Evolutionary conservation across 495 filamentous ascomycete genomes (phyloP).

Genomic region (Trypethelium eluteriae): DNA sequence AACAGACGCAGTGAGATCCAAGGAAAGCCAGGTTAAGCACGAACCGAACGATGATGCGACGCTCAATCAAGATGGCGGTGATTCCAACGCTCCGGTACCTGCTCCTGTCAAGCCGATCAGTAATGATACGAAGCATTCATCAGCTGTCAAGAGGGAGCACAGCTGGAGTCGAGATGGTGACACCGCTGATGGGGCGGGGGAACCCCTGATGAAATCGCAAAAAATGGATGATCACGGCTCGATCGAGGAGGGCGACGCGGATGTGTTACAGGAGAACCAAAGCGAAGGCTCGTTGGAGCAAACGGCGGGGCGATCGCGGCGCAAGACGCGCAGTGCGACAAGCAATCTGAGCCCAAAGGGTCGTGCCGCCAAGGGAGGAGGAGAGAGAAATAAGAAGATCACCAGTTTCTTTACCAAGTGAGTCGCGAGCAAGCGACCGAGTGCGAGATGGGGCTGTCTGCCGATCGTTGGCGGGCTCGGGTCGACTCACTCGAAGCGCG

Average conservation of each 20-base stretch:
- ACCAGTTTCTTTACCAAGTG: constrained; percentile 27
- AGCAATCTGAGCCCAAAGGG: constrained; percentile 23
- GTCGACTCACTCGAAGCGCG: not conserved
- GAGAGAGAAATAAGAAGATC: constrained; percentile 23
- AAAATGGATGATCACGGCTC: constrained; percentile 17
- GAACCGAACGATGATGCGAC: constrained; percentile 20
- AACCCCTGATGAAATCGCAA: constrained; percentile 2
- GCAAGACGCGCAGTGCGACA: constrained; percentile 24
- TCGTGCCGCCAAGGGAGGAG: constrained; percentile 4
- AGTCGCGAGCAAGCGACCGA: constrained; percentile 6
- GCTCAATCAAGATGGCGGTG: constrained; percentile 19
- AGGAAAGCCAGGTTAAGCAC: constrained; percentile 20
- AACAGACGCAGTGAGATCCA: constrained; percentile 17
- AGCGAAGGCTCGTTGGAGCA: constrained; percentile 7
- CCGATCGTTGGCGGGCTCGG: constrained; percentile 7
- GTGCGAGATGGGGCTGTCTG: constrained; percentile 5
- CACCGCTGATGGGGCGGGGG: not conserved
- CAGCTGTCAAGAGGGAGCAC: constrained; percentile 8
- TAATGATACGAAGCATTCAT: constrained; percentile 14
- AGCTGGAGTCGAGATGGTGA: constrained; percentile 5
- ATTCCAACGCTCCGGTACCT: constrained; percentile 23
- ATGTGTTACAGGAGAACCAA: not conserved
- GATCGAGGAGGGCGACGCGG: constrained; percentile 18
- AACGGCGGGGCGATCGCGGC: not conserved
- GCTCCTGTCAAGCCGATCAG: constrained; percentile 20